Evolutionary conservation across 75 land plant genomes (phyloP), one percentile per base, ranked within the genome.

Genomic region (Adiantum capillusveneris): DNA sequence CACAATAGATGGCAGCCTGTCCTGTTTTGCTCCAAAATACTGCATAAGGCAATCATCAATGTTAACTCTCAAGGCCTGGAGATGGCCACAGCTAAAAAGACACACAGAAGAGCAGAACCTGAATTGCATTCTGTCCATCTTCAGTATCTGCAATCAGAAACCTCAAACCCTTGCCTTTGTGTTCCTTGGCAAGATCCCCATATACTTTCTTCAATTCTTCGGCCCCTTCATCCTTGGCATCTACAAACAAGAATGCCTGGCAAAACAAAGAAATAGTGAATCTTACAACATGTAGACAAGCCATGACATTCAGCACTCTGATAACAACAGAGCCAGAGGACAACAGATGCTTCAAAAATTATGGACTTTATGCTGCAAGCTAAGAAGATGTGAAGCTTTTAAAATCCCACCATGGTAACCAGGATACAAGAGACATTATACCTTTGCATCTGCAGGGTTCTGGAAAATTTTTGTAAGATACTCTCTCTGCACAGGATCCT

Each of bases 161-260:
- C 55, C 64, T 75, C 36, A 95, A 41, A 7, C 83, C 79, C 48
- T 84, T 80, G 44, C 58, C 71, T 69, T 68, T 82, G 52, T 72
- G 66, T n/a, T 63, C 19, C 30, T 60, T 63, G 19, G 99, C 96
- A 49, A 75, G 67, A 22, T 86, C 82, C 55, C 68, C 60, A 53
- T 76, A 90, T 26, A 75, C 73, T 14, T 71, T 57, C 55, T 71
- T 62, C 42, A 73, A 81, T 29, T 72, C 37, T 20, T 83, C 87
- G 53, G 58, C 58, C 27, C 27, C 62, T 24, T 74, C 85, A 25
- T 20, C 60, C 52, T 60, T 75, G 56, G 81, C 65, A 64, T 87
- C 75, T 63, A 84, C 21, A 59, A 85, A 88, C 12, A 94, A 64
- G 84, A 94, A 81, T 12, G 82, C 98, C 98, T 94, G 60, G 44